Evolutionary conservation across 306 rosid genomes (phyloP).

Genomic region (Casuarina cunninghamiana): DNA sequence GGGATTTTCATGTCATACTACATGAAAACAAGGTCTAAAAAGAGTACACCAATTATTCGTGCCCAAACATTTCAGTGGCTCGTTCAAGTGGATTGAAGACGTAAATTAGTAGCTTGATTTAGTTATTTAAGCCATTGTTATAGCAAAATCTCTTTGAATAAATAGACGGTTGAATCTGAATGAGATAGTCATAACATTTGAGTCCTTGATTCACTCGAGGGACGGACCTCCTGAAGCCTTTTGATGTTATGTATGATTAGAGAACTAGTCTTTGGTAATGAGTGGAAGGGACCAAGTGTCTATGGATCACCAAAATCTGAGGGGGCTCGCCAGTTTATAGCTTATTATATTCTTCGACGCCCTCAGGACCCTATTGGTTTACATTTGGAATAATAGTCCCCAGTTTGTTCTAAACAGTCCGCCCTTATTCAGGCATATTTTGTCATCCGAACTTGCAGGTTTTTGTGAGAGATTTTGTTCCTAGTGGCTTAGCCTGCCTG

Average conservation of each 20-base stretch:
- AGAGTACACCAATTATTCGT: too few species aligned
- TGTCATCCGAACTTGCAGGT: slow-evolving; percentile 19
- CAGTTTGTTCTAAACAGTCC: too few species aligned
- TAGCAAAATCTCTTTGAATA: too few species aligned
- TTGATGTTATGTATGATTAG: too few species aligned
- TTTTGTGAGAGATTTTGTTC: slow-evolving; percentile 33
- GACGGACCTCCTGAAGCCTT: too few species aligned
- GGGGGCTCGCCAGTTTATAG: too few species aligned
- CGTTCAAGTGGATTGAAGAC: not conserved
- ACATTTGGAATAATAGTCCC: too few species aligned
- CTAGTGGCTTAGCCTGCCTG: slow-evolving; percentile 33
- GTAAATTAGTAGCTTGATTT: not conserved
- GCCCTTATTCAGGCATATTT: too few species aligned
- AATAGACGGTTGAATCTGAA: not conserved
- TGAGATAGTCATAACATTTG: not conserved
- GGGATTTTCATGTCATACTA: not conserved
- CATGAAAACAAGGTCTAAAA: not conserved
- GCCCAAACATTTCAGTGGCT: not conserved
- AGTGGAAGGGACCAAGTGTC: not conserved
- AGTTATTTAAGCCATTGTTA: not conserved
- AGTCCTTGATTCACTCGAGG: not conserved
- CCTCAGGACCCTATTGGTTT: too few species aligned
- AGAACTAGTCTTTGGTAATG: not conserved
- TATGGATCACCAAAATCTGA: too few species aligned
- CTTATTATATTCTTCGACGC: too few species aligned